Base-by-base conservation (phyloP, 2,329 filamentous ascomycete genomes). In the Pseudogymnoascus sp. region DNA sequence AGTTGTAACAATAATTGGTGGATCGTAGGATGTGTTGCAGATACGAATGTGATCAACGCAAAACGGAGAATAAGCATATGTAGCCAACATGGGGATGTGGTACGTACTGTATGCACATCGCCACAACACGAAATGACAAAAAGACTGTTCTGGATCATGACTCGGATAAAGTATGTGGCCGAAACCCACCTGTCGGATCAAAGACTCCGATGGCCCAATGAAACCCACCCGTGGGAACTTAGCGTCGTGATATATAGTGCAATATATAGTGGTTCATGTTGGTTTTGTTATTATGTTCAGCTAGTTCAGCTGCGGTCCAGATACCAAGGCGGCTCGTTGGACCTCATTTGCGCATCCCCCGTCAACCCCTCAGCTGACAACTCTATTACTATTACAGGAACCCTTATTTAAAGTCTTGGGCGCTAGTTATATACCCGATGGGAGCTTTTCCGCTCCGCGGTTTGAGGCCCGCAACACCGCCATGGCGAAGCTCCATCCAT, bases 371-470 rank as follows among this genome's bases (percentile, higher is more conserved):
- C 50, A 57, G 50, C 50, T 57, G 50, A 57, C 50, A 11, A 4
- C 13, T 28, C 50, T 33, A 33, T 53, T 17, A 19, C 2, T 10
- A 33, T 19, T 11, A 10, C n/a, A 19, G 26, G 26, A 57, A 33
- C 50, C 50, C 50, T 33, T 31, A 57, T 57, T 57, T 57, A 33
- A 57, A 33, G 50, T 33, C 50, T 57, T 57, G 50, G 50, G 4
- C 26, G 50, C 50, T 57, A 57, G 26, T 7, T 13, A 33, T 57
- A 57, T 57, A 57, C 47, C 47, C 26, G 47, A 57, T 19, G 47
- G 47, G 1, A 13, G 26, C 50, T 33, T n/a, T 33, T 53, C 26
- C 50, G 50, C 50, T 19, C n/a, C n/a, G 11, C 50, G 50, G 50
- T 57, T 33, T 3, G 50, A 57, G 50, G 50, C 50, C 50, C 50